Percentiles rank a stretch among this genome's conserved stretches.
phyloP scores from a whole-genome alignment of 179 eudicot genomes.

The Heliamphora pulchella region DNA sequence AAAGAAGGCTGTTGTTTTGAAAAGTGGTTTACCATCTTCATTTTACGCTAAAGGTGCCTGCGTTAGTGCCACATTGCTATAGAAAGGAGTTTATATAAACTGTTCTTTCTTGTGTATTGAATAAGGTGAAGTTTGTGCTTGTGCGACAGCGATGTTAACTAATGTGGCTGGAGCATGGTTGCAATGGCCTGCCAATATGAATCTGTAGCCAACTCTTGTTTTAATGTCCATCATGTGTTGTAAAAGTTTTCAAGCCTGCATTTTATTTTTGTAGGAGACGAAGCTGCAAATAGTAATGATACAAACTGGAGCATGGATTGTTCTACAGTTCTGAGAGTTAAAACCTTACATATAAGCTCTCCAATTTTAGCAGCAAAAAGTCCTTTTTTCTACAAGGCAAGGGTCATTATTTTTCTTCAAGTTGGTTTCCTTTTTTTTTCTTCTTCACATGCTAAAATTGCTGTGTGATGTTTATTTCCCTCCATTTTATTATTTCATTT shows the following conservation, averaged over 20 bases:
- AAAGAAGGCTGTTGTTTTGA: not conserved
- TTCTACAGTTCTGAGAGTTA: slow-evolving; percentile 55
- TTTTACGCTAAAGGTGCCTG: not conserved
- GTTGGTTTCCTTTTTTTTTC: not conserved
- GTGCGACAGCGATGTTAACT: not conserved
- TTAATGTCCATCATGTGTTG: not conserved
- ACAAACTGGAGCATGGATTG: slow-evolving; percentile 77
- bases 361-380: slow-evolving; percentile 98
- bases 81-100: too few relatives aligned
- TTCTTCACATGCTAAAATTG: not conserved
- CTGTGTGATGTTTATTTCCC: not conserved
- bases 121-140: not conserved
- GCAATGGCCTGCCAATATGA: too few relatives aligned
- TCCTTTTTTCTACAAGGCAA: slow-evolving; percentile 91
- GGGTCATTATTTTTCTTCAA: slow-evolving; percentile 9
- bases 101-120: not conserved
- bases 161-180: not conserved
- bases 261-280: slow-evolving; percentile 53
- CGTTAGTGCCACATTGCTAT: not conserved
- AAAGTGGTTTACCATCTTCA: not conserved
- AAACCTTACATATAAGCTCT: slow-evolving; percentile 84
- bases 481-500: not conserved
- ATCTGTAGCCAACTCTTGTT: not conserved
- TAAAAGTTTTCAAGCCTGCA: not conserved
- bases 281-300: slow-evolving; percentile 63